Base-by-base conservation (phyloP, 495 filamentous ascomycete species). In the Cryomyces antarcticus region DNA sequence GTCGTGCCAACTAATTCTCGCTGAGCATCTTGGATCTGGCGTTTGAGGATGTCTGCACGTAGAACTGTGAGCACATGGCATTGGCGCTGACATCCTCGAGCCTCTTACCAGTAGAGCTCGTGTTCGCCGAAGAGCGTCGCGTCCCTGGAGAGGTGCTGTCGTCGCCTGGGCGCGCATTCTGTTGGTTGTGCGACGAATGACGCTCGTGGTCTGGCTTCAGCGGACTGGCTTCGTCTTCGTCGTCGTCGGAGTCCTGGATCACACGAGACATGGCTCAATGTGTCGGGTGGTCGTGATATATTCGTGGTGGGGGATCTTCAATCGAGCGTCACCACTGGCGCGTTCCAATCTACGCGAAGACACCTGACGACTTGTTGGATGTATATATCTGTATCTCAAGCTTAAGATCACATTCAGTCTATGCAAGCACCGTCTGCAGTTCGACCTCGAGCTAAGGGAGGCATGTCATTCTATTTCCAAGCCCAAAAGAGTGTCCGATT, bases 11-110 rank as follows among this genome's bases (percentile, higher is more conserved):
- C 17, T 11, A 53, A 33, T 27, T 9, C 44, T 3, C 31, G 36
- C n/a, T 53, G 40, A 7, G 48, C 50, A 6, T 37, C 28, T 9
- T 28, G 36, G 4, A 53, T 50, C 17, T 49, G 10, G 4, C 42
- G 29, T 7, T 30, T 4, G 5, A 53, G 31, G 4, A 39, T 39
- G 17, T 50, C 50, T 47, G 10, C n/a, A 10, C 6, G 42, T 1
- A 31, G 9, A 44, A 31, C 33, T 28, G 10, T 37, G 33, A 9
- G 33, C 9, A 35, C 7, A 3, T 12, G 12, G 33, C 9, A 9
- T 9, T 9, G 12, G 33, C 7, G 12, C 33, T 9, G 12, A 9
- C 9, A 35, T 35, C 9, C 12, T 35, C 9, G 9, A 35, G 33
- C 9, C 3, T 9, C 33, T 12, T 3, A 24, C 17, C 17, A 24